Evolutionary conservation across 2,329 filamentous ascomycete genomes (phyloP), one percentile per base, ranked within the genome.

Genomic region (Fusarium aywerte): DNA sequence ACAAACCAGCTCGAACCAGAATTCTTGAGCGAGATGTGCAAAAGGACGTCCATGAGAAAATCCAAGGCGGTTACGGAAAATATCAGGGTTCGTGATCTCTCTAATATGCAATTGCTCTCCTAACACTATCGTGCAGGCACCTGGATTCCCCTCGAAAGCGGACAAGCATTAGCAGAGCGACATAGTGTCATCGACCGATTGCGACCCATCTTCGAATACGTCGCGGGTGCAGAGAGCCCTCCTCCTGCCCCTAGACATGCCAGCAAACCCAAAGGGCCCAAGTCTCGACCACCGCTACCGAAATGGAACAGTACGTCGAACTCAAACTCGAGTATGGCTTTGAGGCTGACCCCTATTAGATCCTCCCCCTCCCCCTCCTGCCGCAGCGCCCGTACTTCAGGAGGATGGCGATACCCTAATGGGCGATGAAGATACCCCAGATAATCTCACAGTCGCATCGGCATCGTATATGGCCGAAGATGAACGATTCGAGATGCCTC

Each of bases 21-120:
- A 98, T 99, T 58, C 86, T 99, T 7, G 96, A 99, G 81, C 88
- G 96, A 69, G 96, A 99, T 76, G 95, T 99, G 9, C 96, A 99
- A 75, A 97, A 97, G 78, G 95, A 96, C 40, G 86, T 91, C 7
- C 96, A 99, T 76, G 96, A 98, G 81, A 99, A 99, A 82, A 94
- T 99, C 7, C 96, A 99, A 77, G 96, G 95, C 68, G 96, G 96
- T 16, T 98, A 98, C 78, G 96, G 96, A 74, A 98, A 98, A 87
- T 99, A 98, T 73, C 96, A 99, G 83, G 94, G 91, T 92, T 75
- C 42, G 79, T 72, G 25, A 11, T 38, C 12, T 21, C 33, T 13
- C 29, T 3, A n/a, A 10, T 10, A 31, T 15, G 4, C 18, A 15
- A 20, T 32, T 27, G 10, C 39, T 39, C 60, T 3, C 43, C 58